Evolutionary conservation across 768 basidiomycete genomes (phyloP), one percentile per base, ranked within the genome.

Genomic region (Antrodiella citrinella): DNA sequence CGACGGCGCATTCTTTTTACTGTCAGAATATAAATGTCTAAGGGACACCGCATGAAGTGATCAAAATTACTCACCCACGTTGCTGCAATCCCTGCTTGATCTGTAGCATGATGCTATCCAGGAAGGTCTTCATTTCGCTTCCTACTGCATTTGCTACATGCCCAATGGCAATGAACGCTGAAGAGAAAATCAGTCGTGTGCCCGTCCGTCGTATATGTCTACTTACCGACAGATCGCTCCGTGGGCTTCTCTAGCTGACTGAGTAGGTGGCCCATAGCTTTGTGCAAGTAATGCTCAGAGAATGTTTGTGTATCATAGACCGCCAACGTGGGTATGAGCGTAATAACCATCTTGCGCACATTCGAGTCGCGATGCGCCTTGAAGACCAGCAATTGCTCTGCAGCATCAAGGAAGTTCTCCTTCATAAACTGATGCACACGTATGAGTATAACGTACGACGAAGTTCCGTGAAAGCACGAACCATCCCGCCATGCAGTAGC

Each of bases 81-180:
- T 78, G 77, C 61, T 90, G 85, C 43, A 99, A 68, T n/a, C 91
- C 91, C 47, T 81, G 75, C 65, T 95, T 96, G 61, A 98, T 86
- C 48, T 90, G 84, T 48, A 70, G 63, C 80, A 98, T 91, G 51
- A 96, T 88, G 3, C 84, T 80, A 53, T 98, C 95, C 21, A 98
- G 76, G 66, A 96, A 99, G 0, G 84, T 84, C 60, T 94, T 92
- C 89, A 98, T 96, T 53, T 95, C 91, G 54, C 91, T 88, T 42
- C 84, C 84, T 20, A 98, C 90, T 45, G 90, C 86, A 39, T 82
- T 81, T 1, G 96, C 92, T 45, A 95, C 89, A 60, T 96, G 91
- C 0, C 96, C 96, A 54, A 99, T 93, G 2, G 96, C 94, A 57
- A 93, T 84, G 64, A 97, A 98, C 2, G 94, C 94, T 52, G n/a